Conservation (phyloP, 116 monocot species). For the Dioscorea cayenensis region DNA sequence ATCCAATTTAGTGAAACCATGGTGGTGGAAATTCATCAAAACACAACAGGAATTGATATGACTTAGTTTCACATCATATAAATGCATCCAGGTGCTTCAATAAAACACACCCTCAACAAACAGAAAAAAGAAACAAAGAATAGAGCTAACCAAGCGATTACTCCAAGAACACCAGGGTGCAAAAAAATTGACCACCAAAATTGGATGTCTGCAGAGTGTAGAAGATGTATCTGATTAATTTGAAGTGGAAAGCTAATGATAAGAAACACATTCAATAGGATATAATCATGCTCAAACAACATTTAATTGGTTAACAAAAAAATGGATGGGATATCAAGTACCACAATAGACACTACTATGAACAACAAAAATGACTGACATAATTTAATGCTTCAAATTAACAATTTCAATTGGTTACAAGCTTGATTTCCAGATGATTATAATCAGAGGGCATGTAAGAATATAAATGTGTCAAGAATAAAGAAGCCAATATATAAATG, state of each 20-base stretch:
- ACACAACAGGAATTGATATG: too few relatives aligned
- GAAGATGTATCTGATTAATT: background rate
- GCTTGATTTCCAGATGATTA: too few relatives aligned
- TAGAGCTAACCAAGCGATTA: slow-evolving; percentile 69
- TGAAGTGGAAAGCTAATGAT: slow-evolving; percentile 1
- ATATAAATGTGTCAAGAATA: too few relatives aligned
- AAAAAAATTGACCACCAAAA: slow-evolving; percentile 93
- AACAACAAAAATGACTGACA: too few relatives aligned
- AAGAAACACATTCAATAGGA: background rate
- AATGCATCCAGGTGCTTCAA: too few relatives aligned
- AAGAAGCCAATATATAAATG: too few relatives aligned
- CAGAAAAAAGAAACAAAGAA: background rate
- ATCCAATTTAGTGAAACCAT: too few relatives aligned
- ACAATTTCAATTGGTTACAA: too few relatives aligned
- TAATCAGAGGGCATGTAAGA: too few relatives aligned
- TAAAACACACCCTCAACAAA: background rate
- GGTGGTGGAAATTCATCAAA: too few relatives aligned
- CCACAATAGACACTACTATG: background rate
- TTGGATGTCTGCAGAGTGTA: slow-evolving; percentile 57
- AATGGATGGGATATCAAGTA: background rate
- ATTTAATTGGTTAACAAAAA: background rate
- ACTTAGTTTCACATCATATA: too few relatives aligned
- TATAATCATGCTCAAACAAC: background rate
- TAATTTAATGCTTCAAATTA: too few relatives aligned
- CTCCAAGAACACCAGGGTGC: slow-evolving; percentile 99